A percentile compares a stretch with the other conserved stretches of the same genome.
Conservation (phyloP, 306 rosid genomes). For the Phaseolus lunatus region DNA sequence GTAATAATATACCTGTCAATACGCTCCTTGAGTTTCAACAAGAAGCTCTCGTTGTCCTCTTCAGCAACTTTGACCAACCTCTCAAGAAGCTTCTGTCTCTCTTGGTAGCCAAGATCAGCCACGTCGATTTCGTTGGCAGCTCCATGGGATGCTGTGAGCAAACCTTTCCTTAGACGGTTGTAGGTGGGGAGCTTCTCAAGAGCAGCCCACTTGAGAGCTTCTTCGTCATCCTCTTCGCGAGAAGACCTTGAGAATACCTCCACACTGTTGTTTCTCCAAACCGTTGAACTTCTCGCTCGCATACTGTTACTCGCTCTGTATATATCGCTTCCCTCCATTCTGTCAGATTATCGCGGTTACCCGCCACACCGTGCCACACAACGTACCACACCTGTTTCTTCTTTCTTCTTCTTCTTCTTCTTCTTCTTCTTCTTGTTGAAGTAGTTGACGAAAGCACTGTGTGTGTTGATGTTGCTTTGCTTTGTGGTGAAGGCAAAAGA, state of each 20-base stretch:
- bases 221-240: conserved; percentile 70
- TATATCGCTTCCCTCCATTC: conserved; percentile 60
- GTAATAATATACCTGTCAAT: conserved; percentile 60
- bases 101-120: conserved; percentile 52
- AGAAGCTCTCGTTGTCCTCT: conserved; percentile 58
- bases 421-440: background rate
- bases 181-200: conserved; percentile 84
- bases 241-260: conserved; percentile 67
- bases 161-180: conserved; percentile 70
- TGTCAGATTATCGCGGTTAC: background rate
- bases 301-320: conserved; percentile 50
- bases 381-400: too few relatives aligned
- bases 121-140: conserved; percentile 61
- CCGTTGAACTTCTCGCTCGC: conserved; percentile 46
- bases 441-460: too few relatives aligned
- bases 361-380: background rate
- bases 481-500: background rate
- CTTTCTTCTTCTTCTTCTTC: background rate
- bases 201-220: conserved; percentile 82
- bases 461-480: too few relatives aligned
- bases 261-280: conserved; percentile 57
- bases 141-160: conserved; percentile 60
- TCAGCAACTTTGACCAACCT: conserved; percentile 61
- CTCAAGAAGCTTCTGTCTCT: conserved; percentile 51
- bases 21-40: conserved; percentile 66